Conservation (phyloP, 176 grass and related monocot genomes). For the Triticum urartu region DNA sequence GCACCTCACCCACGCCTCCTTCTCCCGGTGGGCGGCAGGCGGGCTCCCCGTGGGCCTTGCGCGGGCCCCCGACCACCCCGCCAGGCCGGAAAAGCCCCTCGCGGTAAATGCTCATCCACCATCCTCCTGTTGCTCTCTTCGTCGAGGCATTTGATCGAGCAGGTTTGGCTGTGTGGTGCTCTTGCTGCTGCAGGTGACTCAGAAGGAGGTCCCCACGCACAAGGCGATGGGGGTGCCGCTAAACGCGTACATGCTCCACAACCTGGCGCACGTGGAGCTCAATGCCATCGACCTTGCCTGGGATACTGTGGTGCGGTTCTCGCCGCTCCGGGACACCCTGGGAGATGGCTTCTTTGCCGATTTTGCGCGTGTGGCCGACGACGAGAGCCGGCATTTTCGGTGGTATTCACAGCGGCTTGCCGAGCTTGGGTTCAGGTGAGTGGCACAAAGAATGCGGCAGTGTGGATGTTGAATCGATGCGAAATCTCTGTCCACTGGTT, state of each 20-base stretch:
- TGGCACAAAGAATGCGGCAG: background rate
- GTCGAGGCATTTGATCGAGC: slow-evolving; percentile 38
- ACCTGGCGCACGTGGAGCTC: slow-evolving; percentile 89
- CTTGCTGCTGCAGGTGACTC: slow-evolving; percentile 49
- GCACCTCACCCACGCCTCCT: slow-evolving; percentile 73
- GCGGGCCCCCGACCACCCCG: slow-evolving; percentile 44
- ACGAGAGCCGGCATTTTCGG: slow-evolving; percentile 86
- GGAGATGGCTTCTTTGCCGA: slow-evolving; percentile 78
- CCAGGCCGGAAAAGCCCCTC: slow-evolving; percentile 62
- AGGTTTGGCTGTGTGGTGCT: background rate
- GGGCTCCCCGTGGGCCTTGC: slow-evolving; percentile 49
- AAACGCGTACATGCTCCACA: slow-evolving; percentile 93
- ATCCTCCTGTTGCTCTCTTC: background rate
- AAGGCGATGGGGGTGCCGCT: slow-evolving; percentile 81
- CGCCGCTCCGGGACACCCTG: slow-evolving; percentile 53
- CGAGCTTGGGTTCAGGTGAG: slow-evolving; percentile 89
- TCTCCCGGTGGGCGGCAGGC: slow-evolving; percentile 45
- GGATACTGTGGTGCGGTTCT: slow-evolving; percentile 93
- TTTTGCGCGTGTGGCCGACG: slow-evolving; percentile 84
- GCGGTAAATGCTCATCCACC: slow-evolving; percentile 38
- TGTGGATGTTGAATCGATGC: background rate
- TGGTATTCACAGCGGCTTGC: slow-evolving; percentile 86
- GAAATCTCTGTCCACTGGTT: background rate
- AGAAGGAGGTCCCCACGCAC: slow-evolving; percentile 74
- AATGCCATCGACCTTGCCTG: slow-evolving; percentile 94